Percentiles rank a stretch among this genome's conserved stretches.
These are phyloP conservation scores for Penicillium palitans DNA, from an alignment of 2,329 filamentous ascomycete genomes.

Conservation along the genomic window DNA sequence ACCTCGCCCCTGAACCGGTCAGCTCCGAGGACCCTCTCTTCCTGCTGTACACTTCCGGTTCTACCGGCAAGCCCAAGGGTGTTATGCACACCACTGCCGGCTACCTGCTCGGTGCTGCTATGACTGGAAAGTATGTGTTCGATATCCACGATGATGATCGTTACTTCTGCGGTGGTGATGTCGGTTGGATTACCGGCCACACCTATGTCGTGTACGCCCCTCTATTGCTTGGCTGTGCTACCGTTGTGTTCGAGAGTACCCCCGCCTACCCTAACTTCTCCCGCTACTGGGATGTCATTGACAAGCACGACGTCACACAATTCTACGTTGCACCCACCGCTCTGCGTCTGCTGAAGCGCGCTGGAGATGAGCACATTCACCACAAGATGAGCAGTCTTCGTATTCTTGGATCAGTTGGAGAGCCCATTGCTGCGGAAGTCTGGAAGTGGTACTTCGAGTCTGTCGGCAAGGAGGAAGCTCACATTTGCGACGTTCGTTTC, in stretches of 20 bases:
- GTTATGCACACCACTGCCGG: conserved; percentile 97
- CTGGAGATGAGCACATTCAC: conserved; percentile 88
- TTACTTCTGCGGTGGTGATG: conserved; percentile 97
- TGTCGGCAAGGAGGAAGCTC: conserved; percentile 89
- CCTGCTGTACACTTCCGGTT: conserved; percentile 96
- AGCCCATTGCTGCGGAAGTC: conserved; percentile 95
- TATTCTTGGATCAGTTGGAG: conserved; percentile 90
- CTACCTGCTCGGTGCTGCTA: conserved; percentile 89
- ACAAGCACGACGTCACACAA: conserved; percentile 90
- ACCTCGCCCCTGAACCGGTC: conserved; percentile 85
- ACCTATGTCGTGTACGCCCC: conserved; percentile 98
- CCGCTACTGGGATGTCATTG: conserved; percentile 97
- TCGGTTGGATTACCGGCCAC: conserved; percentile 98
- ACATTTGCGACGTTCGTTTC: conserved; percentile 83
- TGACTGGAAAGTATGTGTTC: conserved; percentile 97
- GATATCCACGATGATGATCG: conserved; percentile 92
- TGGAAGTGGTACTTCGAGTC: conserved; percentile 99
- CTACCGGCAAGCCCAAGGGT: conserved; percentile 97
- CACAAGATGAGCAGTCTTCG: conserved; percentile 85
- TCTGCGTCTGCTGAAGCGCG: conserved; percentile 88
- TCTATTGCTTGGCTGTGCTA: conserved; percentile 85
- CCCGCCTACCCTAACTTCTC: conserved; percentile 98
- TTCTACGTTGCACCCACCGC: conserved; percentile 98
- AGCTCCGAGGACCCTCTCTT: conserved; percentile 95
- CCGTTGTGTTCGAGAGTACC: conserved; percentile 96